Evolutionary conservation across 495 filamentous ascomycete genomes (phyloP).

Genomic region (Hypoxylon trugodes): DNA sequence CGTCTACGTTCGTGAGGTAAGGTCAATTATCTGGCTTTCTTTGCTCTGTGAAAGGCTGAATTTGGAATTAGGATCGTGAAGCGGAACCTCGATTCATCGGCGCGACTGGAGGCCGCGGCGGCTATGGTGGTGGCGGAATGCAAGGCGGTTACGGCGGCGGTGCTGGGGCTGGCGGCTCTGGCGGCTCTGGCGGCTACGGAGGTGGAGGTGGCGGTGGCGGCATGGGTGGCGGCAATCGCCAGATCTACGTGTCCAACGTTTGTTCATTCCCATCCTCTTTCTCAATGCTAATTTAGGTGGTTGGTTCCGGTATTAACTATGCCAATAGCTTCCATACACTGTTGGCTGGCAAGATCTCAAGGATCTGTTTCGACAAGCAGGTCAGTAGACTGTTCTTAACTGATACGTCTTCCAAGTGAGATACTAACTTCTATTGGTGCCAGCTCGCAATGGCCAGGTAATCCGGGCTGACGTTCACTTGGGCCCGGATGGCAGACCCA

Average conservation of each 20-base stretch:
- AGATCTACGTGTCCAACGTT: slow-evolving; percentile 98
- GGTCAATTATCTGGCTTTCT: slow-evolving; percentile 34
- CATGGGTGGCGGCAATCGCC: slow-evolving; percentile 70
- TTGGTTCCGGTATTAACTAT: slow-evolving; percentile 50
- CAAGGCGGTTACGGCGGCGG: slow-evolving; percentile 54
- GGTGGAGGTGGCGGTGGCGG: slow-evolving; percentile 52
- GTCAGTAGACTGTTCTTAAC: slow-evolving; percentile 66
- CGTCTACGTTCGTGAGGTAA: slow-evolving; percentile 97
- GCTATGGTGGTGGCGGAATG: slow-evolving; percentile 64
- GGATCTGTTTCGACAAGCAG: slow-evolving; percentile 97
- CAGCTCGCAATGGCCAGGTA: slow-evolving; percentile 76
- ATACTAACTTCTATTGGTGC: slow-evolving; percentile 8
- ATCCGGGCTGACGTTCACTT: slow-evolving; percentile 96
- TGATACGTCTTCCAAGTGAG: neutral
- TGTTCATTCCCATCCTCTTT: slow-evolving; percentile 62
- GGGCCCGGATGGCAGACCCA: slow-evolving; percentile 90
- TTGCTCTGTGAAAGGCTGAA: slow-evolving; percentile 34
- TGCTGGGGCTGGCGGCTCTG: slow-evolving; percentile 54
- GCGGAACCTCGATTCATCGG: slow-evolving; percentile 93
- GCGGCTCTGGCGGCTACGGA: slow-evolving; percentile 60
- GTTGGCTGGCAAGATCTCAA: slow-evolving; percentile 99
- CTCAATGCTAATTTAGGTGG: slow-evolving; percentile 15
- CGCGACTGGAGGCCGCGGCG: slow-evolving; percentile 70
- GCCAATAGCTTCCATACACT: slow-evolving; percentile 86
- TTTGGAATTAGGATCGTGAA: slow-evolving; percentile 78